Evolutionary conservation across 805 yeast genomes (phyloP).

Genomic region (Candida piceae): DNA sequence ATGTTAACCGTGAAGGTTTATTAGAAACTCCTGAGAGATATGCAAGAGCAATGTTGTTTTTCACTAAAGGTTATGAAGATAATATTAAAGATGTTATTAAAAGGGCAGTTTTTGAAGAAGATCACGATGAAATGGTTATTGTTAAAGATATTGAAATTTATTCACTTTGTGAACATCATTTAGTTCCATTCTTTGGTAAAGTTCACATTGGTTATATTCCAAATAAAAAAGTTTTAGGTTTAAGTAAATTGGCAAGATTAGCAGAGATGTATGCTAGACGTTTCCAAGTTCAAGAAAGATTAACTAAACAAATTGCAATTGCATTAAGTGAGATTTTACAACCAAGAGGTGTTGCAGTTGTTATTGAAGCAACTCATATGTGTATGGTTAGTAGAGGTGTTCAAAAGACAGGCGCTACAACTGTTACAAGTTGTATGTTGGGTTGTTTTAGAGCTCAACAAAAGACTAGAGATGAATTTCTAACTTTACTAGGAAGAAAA

Average conservation of each 20-base stretch:
- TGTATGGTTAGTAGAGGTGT: constrained; percentile 99
- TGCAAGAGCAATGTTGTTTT: constrained; percentile 92
- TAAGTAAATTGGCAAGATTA: constrained; percentile 86
- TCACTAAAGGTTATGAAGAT: constrained; percentile 96
- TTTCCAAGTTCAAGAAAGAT: constrained; percentile 95
- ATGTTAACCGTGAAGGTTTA: constrained; percentile 80
- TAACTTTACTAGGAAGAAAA: constrained; percentile 69
- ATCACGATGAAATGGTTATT: constrained; percentile 98
- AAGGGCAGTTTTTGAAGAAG: constrained; percentile 94
- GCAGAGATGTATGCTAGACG: constrained; percentile 97
- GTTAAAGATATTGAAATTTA: constrained; percentile 91
- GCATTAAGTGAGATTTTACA: constrained; percentile 85
- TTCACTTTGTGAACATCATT: constrained; percentile 94
- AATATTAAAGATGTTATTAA: constrained; percentile 89
- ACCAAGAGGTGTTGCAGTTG: constrained; percentile 98
- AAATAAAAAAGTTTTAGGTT: constrained; percentile 84
- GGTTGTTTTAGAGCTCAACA: constrained; percentile 93
- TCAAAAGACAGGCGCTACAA: constrained; percentile 89
- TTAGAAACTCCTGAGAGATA: constrained; percentile 93
- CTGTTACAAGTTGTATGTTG: constrained; percentile 94
- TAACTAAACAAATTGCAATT: constrained; percentile 96
- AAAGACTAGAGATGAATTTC: constrained; percentile 93
- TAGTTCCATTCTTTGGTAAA: constrained; percentile 96
- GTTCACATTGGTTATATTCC: constrained; percentile 98
- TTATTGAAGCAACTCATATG: constrained; percentile 97